A percentile compares a stretch with the other conserved stretches of the same genome.
Conservation (phyloP, 805 yeast genomes). For the Cyberlindnera euphorbiae region DNA sequence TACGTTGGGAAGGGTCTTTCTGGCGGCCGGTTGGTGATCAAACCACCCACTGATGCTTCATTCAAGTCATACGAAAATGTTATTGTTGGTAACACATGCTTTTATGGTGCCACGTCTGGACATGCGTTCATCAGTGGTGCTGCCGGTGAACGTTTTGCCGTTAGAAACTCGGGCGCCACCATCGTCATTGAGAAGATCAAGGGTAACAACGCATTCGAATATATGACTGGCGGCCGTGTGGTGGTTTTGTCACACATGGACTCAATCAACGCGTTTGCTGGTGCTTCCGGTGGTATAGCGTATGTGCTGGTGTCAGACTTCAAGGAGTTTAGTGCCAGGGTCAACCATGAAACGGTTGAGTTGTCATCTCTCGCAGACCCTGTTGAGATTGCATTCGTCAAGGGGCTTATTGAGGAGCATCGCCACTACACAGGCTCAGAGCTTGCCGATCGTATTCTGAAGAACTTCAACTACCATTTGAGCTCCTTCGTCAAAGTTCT, state of each 20-base stretch:
- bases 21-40: conserved; percentile 90
- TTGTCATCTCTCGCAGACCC: conserved; percentile 76
- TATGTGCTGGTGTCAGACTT: conserved; percentile 88
- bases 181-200: conserved; percentile 91
- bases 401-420: conserved; percentile 92
- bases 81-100: conserved; percentile 93
- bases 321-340: conserved; percentile 79
- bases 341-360: conserved; percentile 79
- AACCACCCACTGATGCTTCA: conserved; percentile 78
- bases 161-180: conserved; percentile 96
- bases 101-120: conserved; percentile 97
- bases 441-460: conserved; percentile 77
- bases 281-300: conserved; percentile 99
- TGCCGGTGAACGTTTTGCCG: conserved; percentile 98
- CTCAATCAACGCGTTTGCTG: conserved; percentile 82
- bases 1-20: conserved; percentile 96
- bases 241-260: conserved; percentile 90
- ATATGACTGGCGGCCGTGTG: conserved; percentile 99
- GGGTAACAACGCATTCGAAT: conserved; percentile 99
- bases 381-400: conserved; percentile 86
- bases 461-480: conserved; percentile 82
- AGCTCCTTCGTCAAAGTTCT: conserved; percentile 90
- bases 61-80: conserved; percentile 96
- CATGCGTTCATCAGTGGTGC: conserved; percentile 91
- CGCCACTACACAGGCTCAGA: conserved; percentile 92